These are phyloP conservation scores for Zygnema circumcarinatum DNA, from an alignment of 139 green algal species.

Conservation along the genomic window DNA sequence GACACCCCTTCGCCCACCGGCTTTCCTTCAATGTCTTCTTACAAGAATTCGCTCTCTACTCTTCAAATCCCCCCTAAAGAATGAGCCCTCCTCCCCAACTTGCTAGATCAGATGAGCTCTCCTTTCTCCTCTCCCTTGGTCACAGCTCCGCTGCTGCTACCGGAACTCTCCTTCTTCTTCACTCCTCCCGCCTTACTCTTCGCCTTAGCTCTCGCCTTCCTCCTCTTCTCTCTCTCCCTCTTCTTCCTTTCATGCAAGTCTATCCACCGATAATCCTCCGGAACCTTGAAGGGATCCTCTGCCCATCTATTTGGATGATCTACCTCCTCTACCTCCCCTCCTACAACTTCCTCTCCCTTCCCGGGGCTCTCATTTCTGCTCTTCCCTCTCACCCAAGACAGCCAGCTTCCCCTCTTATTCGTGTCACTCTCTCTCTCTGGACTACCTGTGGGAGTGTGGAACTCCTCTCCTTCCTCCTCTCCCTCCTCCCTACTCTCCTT, in stretches of 20 bases:
- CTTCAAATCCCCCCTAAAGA: no score
- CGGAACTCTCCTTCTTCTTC: conserved; percentile 8
- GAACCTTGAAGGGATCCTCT: conserved; percentile 38
- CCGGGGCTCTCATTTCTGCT: conserved; percentile 3
- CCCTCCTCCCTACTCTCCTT: conserved; percentile 15
- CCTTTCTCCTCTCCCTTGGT: neutral
- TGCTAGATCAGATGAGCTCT: neutral
- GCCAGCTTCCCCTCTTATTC: conserved; percentile 9
- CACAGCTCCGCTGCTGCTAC: neutral
- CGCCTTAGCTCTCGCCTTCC: conserved; percentile 12
- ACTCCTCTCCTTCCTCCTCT: conserved; percentile 33
- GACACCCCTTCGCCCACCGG: no score
- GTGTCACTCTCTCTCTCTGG: conserved; percentile 12
- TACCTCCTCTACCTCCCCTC: conserved; percentile 11
- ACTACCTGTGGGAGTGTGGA: conserved; percentile 39
- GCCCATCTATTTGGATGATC: neutral
- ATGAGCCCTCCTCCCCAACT: no score
- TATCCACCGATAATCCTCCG: conserved; percentile 49
- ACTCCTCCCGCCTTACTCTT: conserved; percentile 8
- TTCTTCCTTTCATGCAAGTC: conserved; percentile 39
- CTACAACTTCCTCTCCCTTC: conserved; percentile 12
- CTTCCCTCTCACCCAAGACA: conserved; percentile 28
- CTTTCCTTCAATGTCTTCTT: no score
- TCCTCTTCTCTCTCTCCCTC: conserved; percentile 44
- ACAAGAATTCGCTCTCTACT: no score